Percentiles rank a stretch among this genome's conserved stretches.
Evolutionary conservation across 805 yeast genomes (phyloP).

Genomic region (Monosporozyma yasuniensis): DNA sequence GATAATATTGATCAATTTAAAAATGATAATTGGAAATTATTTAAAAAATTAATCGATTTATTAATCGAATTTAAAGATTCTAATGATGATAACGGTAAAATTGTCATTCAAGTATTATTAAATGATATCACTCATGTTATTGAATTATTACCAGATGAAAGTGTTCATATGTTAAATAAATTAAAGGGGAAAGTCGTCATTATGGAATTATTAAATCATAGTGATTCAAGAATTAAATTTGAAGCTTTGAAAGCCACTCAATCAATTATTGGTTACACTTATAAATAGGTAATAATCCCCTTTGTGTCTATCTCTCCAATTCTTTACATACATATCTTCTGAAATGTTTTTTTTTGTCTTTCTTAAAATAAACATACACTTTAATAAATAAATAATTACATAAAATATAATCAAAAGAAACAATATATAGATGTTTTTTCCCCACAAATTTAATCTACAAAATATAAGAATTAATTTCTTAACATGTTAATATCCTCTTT

Average conservation of each 20-base stretch:
- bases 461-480: not conserved
- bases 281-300: conserved; percentile 17
- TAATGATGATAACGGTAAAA: conserved; percentile 29
- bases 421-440: not conserved
- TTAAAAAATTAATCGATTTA: conserved; percentile 50
- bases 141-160: conserved; percentile 48
- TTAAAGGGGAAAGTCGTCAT: conserved; percentile 64
- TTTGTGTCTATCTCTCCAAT: too few relatives aligned
- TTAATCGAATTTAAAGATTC: conserved; percentile 33
- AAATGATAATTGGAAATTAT: conserved; percentile 64
- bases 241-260: conserved; percentile 97
- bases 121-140: conserved; percentile 59
- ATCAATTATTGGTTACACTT: conserved; percentile 77
- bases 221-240: conserved; percentile 81
- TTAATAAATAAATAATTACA: not conserved
- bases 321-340: too few relatives aligned
- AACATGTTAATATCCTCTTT: not conserved
- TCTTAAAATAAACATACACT: not conserved
- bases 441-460: not conserved
- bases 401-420: not conserved
- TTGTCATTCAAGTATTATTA: conserved; percentile 51
- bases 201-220: conserved; percentile 73
- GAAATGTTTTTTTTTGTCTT: not conserved
- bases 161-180: conserved; percentile 43
- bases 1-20: conserved; percentile 72